Conservation (phyloP, 192 early-diverging fungal species). For the Geranomyces variabilis region DNA sequence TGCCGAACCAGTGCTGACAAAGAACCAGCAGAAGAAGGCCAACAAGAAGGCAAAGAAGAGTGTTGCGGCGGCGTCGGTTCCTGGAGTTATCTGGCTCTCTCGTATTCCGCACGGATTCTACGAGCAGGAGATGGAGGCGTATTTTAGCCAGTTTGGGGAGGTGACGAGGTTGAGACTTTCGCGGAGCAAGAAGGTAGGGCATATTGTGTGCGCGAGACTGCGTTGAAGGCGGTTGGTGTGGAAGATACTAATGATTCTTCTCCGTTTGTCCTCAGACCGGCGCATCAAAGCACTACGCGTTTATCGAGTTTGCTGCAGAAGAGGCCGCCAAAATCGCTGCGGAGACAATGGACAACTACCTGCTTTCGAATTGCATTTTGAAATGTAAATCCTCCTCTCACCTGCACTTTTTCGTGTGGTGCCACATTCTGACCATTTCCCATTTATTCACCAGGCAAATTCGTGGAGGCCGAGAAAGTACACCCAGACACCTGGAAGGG, state of each 20-base stretch:
- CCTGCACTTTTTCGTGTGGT: too few relatives aligned
- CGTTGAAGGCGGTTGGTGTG: neutral
- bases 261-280: slow-evolving; percentile 65
- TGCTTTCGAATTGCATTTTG: slow-evolving; percentile 78
- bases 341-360: slow-evolving; percentile 96
- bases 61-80: slow-evolving; percentile 10
- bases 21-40: slow-evolving; percentile 23
- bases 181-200: slow-evolving; percentile 74
- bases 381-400: too few relatives aligned
- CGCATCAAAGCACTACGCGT: slow-evolving; percentile 89
- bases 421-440: neutral
- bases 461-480: slow-evolving; percentile 72
- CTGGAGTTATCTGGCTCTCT: slow-evolving; percentile 85
- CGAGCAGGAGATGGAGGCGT: slow-evolving; percentile 86
- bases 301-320: slow-evolving; percentile 82
- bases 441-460: slow-evolving; percentile 36
- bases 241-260: too few relatives aligned
- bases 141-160: slow-evolving; percentile 93
- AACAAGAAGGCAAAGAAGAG: slow-evolving; percentile 1
- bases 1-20: neutral
- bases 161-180: slow-evolving; percentile 78
- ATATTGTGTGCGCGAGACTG: neutral
- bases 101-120: slow-evolving; percentile 96
- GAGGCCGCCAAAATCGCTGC: slow-evolving; percentile 90
- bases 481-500: slow-evolving; percentile 76